A percentile compares a stretch with the other conserved stretches of the same genome.
phyloP scores from a whole-genome alignment of 2,329 filamentous ascomycete genomes.

The Penicillium glabrum region DNA sequence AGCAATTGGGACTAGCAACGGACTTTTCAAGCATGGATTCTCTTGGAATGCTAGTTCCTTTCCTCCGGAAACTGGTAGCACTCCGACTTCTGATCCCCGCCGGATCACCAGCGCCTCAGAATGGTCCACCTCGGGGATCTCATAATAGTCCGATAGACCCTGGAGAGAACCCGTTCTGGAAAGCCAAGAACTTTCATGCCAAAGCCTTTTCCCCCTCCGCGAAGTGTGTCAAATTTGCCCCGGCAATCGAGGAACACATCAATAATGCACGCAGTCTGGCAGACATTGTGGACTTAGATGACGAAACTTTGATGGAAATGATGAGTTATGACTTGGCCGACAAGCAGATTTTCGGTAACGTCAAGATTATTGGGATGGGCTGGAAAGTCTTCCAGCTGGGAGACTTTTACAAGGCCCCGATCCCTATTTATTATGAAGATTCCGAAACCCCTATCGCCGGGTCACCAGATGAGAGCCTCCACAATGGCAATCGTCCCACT shows the following conservation, averaged over 20 bases:
- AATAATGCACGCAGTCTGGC: conserved; percentile 26
- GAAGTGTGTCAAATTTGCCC: conserved; percentile 1
- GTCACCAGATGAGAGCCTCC: neutral
- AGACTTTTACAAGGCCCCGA: conserved; percentile 36
- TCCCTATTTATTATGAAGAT: conserved; percentile 5
- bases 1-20: conserved; percentile 58
- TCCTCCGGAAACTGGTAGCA: conserved; percentile 40
- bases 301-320: conserved; percentile 31
- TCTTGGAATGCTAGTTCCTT: conserved; percentile 39
- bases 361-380: conserved; percentile 40
- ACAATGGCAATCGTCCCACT: neutral
- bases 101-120: conserved; percentile 9
- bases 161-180: neutral
- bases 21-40: conserved; percentile 42
- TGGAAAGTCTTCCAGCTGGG: conserved; percentile 41
- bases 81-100: conserved; percentile 43
- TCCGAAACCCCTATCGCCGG: conserved; percentile 12
- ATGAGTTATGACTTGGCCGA: conserved; percentile 34
- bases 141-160: neutral
- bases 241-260: conserved; percentile 7
- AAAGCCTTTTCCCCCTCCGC: neutral
- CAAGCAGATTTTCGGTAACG: conserved; percentile 28
- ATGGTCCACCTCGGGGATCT: neutral
- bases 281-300: conserved; percentile 40
- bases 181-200: neutral